Evolutionary conservation across 345 rosid genomes (phyloP).

Genomic region (Moricandia moricandioides): DNA sequence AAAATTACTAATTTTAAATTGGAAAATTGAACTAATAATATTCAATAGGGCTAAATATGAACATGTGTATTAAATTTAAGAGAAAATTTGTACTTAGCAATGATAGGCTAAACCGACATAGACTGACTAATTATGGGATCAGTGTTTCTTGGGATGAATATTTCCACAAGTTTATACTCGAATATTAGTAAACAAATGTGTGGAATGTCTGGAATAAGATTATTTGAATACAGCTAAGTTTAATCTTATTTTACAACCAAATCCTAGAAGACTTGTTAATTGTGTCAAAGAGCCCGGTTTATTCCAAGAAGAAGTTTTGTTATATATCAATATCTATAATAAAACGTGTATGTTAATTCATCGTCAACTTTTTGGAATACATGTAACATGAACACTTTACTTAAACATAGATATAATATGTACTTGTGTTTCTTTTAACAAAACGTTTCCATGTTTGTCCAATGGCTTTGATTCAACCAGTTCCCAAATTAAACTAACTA

Average conservation of each 20-base stretch:
- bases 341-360: too few species aligned
- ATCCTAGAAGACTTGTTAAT: not conserved
- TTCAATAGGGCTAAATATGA: not conserved
- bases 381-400: too few species aligned
- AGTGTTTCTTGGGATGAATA: slow-evolving; percentile 9
- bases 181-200: not conserved
- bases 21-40: not conserved
- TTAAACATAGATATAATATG: not conserved
- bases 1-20: too few species aligned
- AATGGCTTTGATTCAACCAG: not conserved
- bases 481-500: not conserved
- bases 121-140: slow-evolving; percentile 22
- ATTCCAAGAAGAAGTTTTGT: not conserved
- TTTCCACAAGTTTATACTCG: not conserved
- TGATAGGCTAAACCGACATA: slow-evolving; percentile 13
- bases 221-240: not conserved
- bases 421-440: not conserved
- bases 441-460: not conserved
- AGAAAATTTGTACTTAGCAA: not conserved
- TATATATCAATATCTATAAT: not conserved
- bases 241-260: not conserved
- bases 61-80: not conserved
- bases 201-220: not conserved
- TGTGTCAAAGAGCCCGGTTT: not conserved
- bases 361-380: too few species aligned